Evolutionary conservation across 2,329 filamentous ascomycete species (phyloP).

Genomic region (Trichoderma arundinaceum): DNA sequence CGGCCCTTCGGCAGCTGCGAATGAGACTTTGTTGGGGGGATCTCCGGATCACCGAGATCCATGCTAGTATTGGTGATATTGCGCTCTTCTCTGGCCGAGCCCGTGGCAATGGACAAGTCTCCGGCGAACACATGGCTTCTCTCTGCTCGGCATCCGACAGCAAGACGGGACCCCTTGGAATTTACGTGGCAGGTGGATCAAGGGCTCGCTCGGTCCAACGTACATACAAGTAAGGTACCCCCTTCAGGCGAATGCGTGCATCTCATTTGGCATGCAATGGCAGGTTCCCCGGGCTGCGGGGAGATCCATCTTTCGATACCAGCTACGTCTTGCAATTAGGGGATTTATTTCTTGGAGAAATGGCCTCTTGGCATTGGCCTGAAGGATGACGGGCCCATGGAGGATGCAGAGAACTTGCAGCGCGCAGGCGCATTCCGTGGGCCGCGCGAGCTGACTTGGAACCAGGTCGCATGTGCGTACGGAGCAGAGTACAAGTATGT

Average conservation of each 20-base stretch:
- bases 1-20: background rate
- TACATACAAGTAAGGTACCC: constrained; percentile 26
- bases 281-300: constrained; percentile 28
- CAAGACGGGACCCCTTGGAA: constrained; percentile 1
- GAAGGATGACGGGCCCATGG: constrained; percentile 13
- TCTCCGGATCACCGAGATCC: constrained; percentile 21
- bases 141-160: background rate
- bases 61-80: constrained; percentile 4
- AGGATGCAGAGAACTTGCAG: constrained; percentile 29
- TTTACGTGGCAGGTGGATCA: constrained; percentile 31
- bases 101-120: constrained; percentile 13
- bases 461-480: background rate
- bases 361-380: constrained; percentile 12
- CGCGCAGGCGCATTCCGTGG: constrained; percentile 26
- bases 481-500: background rate
- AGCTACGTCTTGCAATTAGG: constrained; percentile 10
- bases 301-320: background rate
- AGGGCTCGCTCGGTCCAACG: constrained; percentile 8
- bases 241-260: constrained; percentile 4
- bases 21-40: background rate
- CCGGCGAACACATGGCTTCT: constrained; percentile 20
- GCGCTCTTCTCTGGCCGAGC: background rate
- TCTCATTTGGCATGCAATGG: constrained; percentile 23
- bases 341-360: constrained; percentile 22
- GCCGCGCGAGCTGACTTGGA: constrained; percentile 18